These are phyloP conservation scores for Phascolomyces articulosus DNA, from an alignment of 371 early-diverging fungal species.

Conservation along the genomic window DNA sequence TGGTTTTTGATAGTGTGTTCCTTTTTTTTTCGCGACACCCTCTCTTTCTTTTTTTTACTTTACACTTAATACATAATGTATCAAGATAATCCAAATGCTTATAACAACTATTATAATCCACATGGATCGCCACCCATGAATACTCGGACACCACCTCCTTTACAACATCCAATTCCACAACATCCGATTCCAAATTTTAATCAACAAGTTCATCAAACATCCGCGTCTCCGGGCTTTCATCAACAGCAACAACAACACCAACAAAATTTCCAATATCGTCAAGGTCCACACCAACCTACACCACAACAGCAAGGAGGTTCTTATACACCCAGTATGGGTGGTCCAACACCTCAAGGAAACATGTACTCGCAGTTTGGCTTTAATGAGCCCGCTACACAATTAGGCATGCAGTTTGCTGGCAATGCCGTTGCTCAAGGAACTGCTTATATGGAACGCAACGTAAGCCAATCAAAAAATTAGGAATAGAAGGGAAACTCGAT, in stretches of 20 bases:
- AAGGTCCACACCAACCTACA: conserved; percentile 36
- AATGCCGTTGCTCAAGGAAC: conserved; percentile 89
- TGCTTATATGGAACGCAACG: conserved; percentile 92
- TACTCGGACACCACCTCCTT: conserved; percentile 66
- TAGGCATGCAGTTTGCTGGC: conserved; percentile 96
- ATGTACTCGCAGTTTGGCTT: conserved; percentile 59
- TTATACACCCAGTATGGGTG: conserved; percentile 39
- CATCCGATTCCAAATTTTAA: conserved; percentile 69
- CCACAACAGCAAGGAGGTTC: conserved; percentile 25
- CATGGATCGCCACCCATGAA: conserved; percentile 20
- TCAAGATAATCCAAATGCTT: conserved; percentile 7
- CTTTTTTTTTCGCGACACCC: not conserved
- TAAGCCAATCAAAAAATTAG: conserved; percentile 39
- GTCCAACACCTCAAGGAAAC: conserved; percentile 30
- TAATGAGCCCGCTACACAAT: conserved; percentile 85
- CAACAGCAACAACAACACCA: conserved; percentile 42
- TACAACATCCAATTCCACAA: conserved; percentile 72
- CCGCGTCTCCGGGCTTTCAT: conserved; percentile 52
- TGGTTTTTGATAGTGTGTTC: not conserved
- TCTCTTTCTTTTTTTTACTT: not conserved
- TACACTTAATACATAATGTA: not conserved
- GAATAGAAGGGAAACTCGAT: no score
- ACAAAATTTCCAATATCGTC: conserved; percentile 35
- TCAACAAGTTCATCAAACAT: conserved; percentile 46
- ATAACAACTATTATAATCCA: conserved; percentile 10